These are phyloP conservation scores for Penicillium hordei DNA, from an alignment of 2,329 filamentous ascomycete species.

Conservation along the genomic window DNA sequence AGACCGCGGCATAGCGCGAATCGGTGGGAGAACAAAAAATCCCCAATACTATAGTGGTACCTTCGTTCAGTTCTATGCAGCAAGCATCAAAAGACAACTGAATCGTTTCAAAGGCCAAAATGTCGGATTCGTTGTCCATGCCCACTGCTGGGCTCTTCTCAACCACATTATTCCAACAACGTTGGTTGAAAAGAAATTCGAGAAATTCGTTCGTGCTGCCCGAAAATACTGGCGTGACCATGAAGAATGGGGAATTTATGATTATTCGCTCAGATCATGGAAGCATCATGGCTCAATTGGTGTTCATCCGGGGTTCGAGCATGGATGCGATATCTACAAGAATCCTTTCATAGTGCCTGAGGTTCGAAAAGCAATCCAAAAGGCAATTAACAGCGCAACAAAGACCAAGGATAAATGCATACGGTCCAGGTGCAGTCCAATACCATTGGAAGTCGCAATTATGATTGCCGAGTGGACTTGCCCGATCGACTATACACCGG, in stretches of 20 bases:
- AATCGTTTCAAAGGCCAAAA: neutral
- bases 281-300: rapidly evolving
- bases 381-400: neutral
- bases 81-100: neutral
- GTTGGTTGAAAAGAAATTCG: neutral
- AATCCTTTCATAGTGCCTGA: conserved; percentile 1
- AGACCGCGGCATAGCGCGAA: conserved; percentile 5
- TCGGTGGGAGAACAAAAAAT: neutral
- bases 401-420: neutral
- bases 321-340: conserved; percentile 3
- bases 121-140: conserved; percentile 10
- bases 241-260: neutral
- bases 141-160: conserved; percentile 14
- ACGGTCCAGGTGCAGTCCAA: no score
- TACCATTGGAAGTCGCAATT: neutral
- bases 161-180: neutral
- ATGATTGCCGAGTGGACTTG: neutral
- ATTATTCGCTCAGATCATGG: neutral
- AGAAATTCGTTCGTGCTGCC: neutral
- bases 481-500: neutral
- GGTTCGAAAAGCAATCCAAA: conserved; percentile 3
- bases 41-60: neutral
- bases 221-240: conserved; percentile 5
- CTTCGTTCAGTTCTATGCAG: neutral
- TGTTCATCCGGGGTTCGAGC: no score